Conservation (phyloP, 2,329 filamentous ascomycete species). For the Talaromyces albobiverticillius region DNA sequence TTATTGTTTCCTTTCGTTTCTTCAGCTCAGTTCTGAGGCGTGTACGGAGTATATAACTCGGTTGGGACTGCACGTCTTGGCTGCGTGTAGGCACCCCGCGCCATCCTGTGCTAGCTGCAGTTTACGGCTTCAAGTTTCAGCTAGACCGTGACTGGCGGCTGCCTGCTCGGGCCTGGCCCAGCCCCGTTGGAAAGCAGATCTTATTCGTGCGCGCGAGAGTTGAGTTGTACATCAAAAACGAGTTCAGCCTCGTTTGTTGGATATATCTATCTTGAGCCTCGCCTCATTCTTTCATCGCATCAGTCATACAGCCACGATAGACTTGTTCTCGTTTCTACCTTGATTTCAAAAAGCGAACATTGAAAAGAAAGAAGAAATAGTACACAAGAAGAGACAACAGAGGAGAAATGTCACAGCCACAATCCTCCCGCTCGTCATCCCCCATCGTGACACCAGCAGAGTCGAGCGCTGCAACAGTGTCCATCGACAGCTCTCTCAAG, state of each 20-base stretch:
- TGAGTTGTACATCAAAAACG: background rate
- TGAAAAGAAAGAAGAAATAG: no score
- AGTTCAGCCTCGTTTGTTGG: slow-evolving; percentile 5
- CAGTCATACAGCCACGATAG: no score
- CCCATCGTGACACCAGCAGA: slow-evolving; percentile 7
- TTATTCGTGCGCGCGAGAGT: background rate
- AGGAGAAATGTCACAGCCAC: background rate
- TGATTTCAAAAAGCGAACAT: no score
- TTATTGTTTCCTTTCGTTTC: background rate
- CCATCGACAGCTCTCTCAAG: slow-evolving; percentile 10
- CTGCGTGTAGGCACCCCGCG: slow-evolving; percentile 1
- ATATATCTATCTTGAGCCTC: background rate
- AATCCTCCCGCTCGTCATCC: background rate
- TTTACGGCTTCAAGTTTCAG: background rate
- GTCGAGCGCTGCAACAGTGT: slow-evolving; percentile 6
- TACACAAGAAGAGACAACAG: no score
- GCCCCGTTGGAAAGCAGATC: background rate
- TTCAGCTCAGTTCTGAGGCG: no score
- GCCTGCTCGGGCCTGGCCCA: background rate
- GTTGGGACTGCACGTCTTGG: no score
- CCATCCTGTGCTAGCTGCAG: background rate
- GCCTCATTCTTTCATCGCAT: no score
- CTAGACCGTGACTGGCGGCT: no score
- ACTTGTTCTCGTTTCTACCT: no score
- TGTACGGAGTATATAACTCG: no score